Evolutionary conservation across 1,284 basidiomycete genomes (phyloP), one percentile per base, ranked within the genome.

Genomic region (Fomitopsis betulina): DNA sequence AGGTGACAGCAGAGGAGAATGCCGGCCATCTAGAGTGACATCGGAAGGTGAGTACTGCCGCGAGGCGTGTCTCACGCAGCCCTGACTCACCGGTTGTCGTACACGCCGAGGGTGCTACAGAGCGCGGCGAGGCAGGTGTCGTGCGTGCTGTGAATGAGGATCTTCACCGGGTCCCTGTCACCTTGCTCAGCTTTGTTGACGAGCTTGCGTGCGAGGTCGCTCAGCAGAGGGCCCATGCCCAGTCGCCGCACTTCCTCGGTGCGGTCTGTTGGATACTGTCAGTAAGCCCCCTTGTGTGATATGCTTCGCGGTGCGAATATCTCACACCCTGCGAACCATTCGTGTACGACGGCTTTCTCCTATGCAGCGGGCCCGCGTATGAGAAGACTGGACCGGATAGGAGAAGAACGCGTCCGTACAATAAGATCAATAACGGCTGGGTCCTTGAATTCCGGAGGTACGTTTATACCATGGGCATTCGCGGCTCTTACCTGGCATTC

Each of bases 51-150:
- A 37, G 30, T 51, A n/a, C 38, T 17, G 21, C 23, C 54, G 38
- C 15, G 51, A 45, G 52, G 45, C 17, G 43, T 53, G 58, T 8
- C 45, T 6, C 19, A 47, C 25, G 10, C 39, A 42, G 6, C 27
- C 43, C 12, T 15, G 10, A 70, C 77, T 38, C 65, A 91, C 83
- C 80, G 82, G 4, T 89, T 80, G 64, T 93, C 89, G 69, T 86
- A 93, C 2, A 86, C 85, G 62, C 91, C 91, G 2, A 94, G 75
- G 2, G 89, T 88, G 23, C 78, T 76, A 45, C 82, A 79, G 45
- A 93, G 64, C 0, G 81, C 89, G 1, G 90, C 89, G 15, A 94
- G 71, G 0, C 84, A 82, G 1, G 90, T 89, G 68, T 94, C 92
- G 67, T 94, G 91, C 58, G 89, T 87, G 59, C 79, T 81, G 63